A percentile compares a stretch with the other conserved stretches of the same genome.
Conservation (phyloP, 345 rosid species). For the Arabis hirsuta region DNA sequence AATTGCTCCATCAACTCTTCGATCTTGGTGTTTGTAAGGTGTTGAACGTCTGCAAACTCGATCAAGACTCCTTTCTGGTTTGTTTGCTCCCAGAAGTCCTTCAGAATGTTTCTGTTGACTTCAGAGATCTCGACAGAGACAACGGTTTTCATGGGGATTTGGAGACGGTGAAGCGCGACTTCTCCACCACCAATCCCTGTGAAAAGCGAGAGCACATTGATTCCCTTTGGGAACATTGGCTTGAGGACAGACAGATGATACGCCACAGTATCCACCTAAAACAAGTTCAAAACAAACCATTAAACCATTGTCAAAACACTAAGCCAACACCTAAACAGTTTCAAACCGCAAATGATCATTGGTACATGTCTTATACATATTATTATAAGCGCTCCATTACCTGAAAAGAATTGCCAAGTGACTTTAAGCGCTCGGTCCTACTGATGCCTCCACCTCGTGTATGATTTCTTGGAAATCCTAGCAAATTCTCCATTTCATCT, state of each 20-base stretch:
- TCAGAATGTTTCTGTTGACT: slow-evolving; percentile 60
- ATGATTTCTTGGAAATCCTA: slow-evolving; percentile 91
- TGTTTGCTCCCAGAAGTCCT: slow-evolving; percentile 91
- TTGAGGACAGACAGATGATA: slow-evolving; percentile 78
- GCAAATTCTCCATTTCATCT: slow-evolving; percentile 86
- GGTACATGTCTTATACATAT: background rate
- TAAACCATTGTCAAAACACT: background rate
- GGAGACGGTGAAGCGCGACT: slow-evolving; percentile 83
- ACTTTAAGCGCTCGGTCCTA: slow-evolving; percentile 79
- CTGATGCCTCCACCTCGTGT: slow-evolving; percentile 95
- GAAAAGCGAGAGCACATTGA: slow-evolving; percentile 81
- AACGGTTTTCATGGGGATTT: slow-evolving; percentile 66
- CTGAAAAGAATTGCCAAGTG: slow-evolving; percentile 96
- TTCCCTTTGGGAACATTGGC: slow-evolving; percentile 63
- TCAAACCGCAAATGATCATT: background rate
- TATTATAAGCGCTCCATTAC: slow-evolving; percentile 23
- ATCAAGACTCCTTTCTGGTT: slow-evolving; percentile 74
- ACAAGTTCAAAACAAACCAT: slow-evolving; percentile 18
- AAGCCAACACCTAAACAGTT: background rate
- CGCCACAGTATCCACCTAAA: slow-evolving; percentile 94
- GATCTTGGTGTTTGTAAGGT: slow-evolving; percentile 49
- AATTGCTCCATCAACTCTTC: slow-evolving; percentile 52
- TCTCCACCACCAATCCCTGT: slow-evolving; percentile 97
- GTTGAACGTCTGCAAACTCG: slow-evolving; percentile 59
- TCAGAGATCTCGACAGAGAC: slow-evolving; percentile 77